Evolutionary conservation across 1,284 basidiomycete species (phyloP), one percentile per base, ranked within the genome.

Genomic region (Meira miltonrushii): DNA sequence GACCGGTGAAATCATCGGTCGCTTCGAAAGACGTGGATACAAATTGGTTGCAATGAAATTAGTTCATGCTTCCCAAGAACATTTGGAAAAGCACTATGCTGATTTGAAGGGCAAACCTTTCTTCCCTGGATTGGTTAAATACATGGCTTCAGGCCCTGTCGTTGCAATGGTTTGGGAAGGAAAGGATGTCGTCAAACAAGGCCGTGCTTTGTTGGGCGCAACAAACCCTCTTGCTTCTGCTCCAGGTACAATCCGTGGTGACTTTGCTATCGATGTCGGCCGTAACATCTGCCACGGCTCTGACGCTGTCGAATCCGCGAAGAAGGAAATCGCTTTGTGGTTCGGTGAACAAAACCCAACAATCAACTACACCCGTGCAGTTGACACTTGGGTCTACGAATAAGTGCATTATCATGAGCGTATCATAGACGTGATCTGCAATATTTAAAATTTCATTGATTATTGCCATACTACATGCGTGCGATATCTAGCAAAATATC

Each of bases 131-230:
- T 68, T 78, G 56, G 65, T 76, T 66, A 57, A 44, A 38, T 75
- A 75, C 68, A 75, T 96, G 93, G 85, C 86, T 59, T 86, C 90
- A 66, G 94, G 94, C 66, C 94, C 94, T 72, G 94, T 99, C 72
- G 88, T 95, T 76, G 90, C 85, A 77, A 95, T 96, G 87, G 94
- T 94, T 76, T 96, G 92, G 86, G 85, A 96, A 82, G 94, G 94
- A 73, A 87, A 93, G 75, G 91, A 75, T 59, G 73, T 73, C 53
- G 74, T 77, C 54, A 74, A 72, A 68, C 69, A 69, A 49, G 92
- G 92, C 73, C 91, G 92, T 82, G 84, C 81, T 79, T 92, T 97
- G 87, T 89, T 98, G 74, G 92, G 94, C 79, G 87, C 92, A 52
- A 97, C 95, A 79, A 96, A 98, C 87, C 95, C 94, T 62, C 86